phyloP scores from a whole-genome alignment of 2,329 filamentous ascomycete genomes.

The Fusarium sp. region DNA sequence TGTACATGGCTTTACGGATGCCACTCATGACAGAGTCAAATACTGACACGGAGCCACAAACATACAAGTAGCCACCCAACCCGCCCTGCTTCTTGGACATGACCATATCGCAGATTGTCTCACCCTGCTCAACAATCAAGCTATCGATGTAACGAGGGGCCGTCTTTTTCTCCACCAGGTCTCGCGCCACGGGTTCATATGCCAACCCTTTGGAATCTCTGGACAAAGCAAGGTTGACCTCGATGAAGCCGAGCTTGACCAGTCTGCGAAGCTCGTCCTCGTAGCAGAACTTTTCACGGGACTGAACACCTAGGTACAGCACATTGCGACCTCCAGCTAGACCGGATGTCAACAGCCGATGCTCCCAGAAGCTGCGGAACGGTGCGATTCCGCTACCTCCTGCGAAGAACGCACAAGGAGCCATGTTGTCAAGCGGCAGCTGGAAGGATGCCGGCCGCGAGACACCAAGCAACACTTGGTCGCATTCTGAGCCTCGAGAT shows the following conservation, averaged over 20 bases:
- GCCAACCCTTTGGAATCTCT: constrained; percentile 61
- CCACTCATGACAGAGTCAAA: constrained; percentile 67
- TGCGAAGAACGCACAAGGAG: constrained; percentile 65
- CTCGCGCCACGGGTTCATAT: constrained; percentile 56
- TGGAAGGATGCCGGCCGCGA: constrained; percentile 66
- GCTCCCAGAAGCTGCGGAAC: constrained; percentile 67
- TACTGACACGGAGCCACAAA: constrained; percentile 49
- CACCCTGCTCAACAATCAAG: constrained; percentile 64
- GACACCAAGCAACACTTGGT: constrained; percentile 65
- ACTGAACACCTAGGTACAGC: constrained; percentile 65
- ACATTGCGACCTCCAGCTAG: constrained; percentile 60
- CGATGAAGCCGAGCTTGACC: constrained; percentile 62
- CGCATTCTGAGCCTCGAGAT: constrained; percentile 55
- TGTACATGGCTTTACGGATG: constrained; percentile 67
- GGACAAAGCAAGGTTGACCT: constrained; percentile 66
- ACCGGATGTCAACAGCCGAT: constrained; percentile 52
- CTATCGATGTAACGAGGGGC: constrained; percentile 65
- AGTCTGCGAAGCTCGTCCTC: constrained; percentile 38
- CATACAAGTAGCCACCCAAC: constrained; percentile 55
- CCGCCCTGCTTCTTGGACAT: constrained; percentile 69
- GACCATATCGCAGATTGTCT: constrained; percentile 64
- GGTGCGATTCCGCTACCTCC: constrained; percentile 67
- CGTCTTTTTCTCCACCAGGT: constrained; percentile 63
- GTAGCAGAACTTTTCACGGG: constrained; percentile 58
- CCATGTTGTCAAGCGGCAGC: constrained; percentile 62